These are phyloP conservation scores for Colletotrichum lindemuthianum DNA, from an alignment of 2,329 filamentous ascomycete genomes.

Conservation along the genomic window DNA sequence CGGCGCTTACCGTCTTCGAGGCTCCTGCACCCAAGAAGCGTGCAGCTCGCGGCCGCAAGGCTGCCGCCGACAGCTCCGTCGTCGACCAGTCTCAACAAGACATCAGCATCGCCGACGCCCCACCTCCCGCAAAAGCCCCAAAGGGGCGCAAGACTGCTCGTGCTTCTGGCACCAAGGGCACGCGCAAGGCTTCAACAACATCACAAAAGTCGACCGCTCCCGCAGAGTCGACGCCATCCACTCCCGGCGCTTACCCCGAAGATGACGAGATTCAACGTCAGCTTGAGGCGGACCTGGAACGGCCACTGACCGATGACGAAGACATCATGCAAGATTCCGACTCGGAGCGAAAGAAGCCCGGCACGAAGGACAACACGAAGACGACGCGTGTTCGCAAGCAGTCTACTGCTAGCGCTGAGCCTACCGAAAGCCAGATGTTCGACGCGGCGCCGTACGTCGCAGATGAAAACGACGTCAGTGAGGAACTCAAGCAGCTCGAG, in stretches of 20 bases:
- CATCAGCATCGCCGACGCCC: constrained; percentile 51
- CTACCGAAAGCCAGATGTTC: constrained; percentile 59
- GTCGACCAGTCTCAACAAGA: constrained; percentile 50
- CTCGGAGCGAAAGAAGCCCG: constrained; percentile 52
- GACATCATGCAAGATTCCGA: constrained; percentile 58
- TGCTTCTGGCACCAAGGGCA: constrained; percentile 52
- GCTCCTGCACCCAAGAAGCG: constrained; percentile 69
- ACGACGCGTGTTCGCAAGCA: constrained; percentile 42
- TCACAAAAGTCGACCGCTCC: constrained; percentile 58
- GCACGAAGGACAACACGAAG: constrained; percentile 43
- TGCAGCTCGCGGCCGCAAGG: constrained; percentile 62
- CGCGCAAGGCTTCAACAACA: constrained; percentile 42
- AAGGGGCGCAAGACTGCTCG: constrained; percentile 55
- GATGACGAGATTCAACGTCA: constrained; percentile 73
- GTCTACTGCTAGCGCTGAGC: constrained; percentile 42
- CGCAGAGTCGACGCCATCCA: constrained; percentile 47
- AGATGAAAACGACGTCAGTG: constrained; percentile 60
- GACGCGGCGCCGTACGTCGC: constrained; percentile 56
- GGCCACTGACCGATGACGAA: constrained; percentile 64
- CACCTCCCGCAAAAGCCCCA: constrained; percentile 44
- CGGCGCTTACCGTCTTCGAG: constrained; percentile 52
- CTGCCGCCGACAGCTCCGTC: constrained; percentile 51
- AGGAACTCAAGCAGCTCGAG: constrained; percentile 61
- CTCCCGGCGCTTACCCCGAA: constrained; percentile 54
- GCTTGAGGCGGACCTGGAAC: constrained; percentile 72